Conservation (phyloP, 805 yeast genomes). For the Zygosaccharomyces rouxii region DNA sequence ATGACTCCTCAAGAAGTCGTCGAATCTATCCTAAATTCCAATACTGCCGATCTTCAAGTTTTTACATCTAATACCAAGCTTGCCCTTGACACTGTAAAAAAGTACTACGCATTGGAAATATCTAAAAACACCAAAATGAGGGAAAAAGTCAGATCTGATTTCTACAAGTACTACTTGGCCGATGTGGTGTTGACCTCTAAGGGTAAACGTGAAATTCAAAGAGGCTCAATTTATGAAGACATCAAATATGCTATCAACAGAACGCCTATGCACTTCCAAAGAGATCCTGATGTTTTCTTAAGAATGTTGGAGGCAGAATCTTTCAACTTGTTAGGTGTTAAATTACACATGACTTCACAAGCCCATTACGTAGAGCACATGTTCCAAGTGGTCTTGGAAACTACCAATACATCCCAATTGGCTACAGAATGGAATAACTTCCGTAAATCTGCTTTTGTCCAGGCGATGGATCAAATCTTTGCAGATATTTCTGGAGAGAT, state of each 20-base stretch:
- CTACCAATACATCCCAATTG: conserved; percentile 73
- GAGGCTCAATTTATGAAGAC: conserved; percentile 76
- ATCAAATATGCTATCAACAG: conserved; percentile 87
- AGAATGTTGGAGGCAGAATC: conserved; percentile 91
- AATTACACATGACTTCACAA: conserved; percentile 46
- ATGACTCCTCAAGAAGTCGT: conserved; percentile 60
- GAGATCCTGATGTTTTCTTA: conserved; percentile 74
- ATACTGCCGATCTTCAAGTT: conserved; percentile 31
- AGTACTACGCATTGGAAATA: conserved; percentile 73
- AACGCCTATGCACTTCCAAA: conserved; percentile 66
- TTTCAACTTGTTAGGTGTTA: conserved; percentile 63
- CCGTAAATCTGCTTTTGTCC: conserved; percentile 60
- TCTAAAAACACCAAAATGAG: conserved; percentile 78
- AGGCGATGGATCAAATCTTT: conserved; percentile 64
- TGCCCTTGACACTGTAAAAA: conserved; percentile 69
- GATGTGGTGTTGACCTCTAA: conserved; percentile 80
- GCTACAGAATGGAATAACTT: conserved; percentile 78
- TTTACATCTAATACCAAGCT: conserved; percentile 51
- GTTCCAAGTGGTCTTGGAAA: conserved; percentile 52
- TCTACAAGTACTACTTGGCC: conserved; percentile 58
- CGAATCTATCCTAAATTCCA: conserved; percentile 36
- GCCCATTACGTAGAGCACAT: conserved; percentile 43
- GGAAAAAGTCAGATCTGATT: conserved; percentile 59
- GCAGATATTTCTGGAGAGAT: conserved; percentile 68
- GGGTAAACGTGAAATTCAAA: conserved; percentile 72